phyloP scores from a whole-genome alignment of 345 rosid species.

The Populus tremula region DNA sequence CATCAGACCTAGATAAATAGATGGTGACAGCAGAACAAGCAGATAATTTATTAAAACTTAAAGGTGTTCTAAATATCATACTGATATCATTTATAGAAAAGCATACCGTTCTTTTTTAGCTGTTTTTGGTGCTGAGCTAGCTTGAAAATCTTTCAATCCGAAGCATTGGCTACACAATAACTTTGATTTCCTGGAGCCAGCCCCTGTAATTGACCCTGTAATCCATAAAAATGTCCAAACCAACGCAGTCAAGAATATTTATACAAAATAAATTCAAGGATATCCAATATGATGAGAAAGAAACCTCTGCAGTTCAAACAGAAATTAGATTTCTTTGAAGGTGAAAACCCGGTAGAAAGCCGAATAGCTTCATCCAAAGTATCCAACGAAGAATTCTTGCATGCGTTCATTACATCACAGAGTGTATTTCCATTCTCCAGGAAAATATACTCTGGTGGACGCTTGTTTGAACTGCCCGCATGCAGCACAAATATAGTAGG shows the following conservation, averaged over 20 bases:
- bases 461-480: conserved; percentile 81
- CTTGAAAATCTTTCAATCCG: conserved; percentile 36
- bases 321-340: conserved; percentile 46
- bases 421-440: conserved; percentile 75
- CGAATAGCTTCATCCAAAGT: conserved; percentile 54
- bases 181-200: conserved; percentile 31
- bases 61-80: not conserved
- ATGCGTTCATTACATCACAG: conserved; percentile 77
- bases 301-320: conserved; percentile 91
- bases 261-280: not conserved
- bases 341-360: conserved; percentile 45
- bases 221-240: conserved; percentile 16
- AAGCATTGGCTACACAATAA: conserved; percentile 58
- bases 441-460: conserved; percentile 72
- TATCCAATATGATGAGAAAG: conserved; percentile 24
- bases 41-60: not conserved
- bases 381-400: conserved; percentile 59
- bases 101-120: conserved; percentile 38
- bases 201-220: conserved; percentile 41
- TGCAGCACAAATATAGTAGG: conserved; percentile 68
- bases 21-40: not conserved
- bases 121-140: conserved; percentile 24
- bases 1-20: not conserved
- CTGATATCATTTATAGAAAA: not conserved
- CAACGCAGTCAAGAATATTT: not conserved